Conservation (phyloP, 2,329 filamentous ascomycete species). For the Xylariaceae sp. region DNA sequence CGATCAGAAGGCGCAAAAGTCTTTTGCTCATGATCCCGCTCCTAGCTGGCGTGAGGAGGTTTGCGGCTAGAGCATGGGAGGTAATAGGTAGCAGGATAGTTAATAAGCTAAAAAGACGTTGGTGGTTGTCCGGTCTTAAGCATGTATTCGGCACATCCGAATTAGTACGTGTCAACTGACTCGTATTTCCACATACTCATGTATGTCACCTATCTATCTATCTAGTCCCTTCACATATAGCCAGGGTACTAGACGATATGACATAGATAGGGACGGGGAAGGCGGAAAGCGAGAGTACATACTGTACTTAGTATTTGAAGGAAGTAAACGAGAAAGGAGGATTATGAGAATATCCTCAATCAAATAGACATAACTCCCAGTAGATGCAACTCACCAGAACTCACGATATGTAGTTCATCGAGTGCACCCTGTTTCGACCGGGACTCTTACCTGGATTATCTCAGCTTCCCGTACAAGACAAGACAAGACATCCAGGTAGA, state of each 20-base stretch:
- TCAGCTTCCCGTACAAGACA: conserved; percentile 42
- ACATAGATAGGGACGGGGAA: conserved; percentile 37
- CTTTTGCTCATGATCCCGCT: conserved; percentile 54
- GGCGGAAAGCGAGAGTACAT: conserved; percentile 34
- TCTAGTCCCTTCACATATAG: background rate
- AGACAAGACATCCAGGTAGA: conserved; percentile 31
- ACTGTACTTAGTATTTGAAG: conserved; percentile 38
- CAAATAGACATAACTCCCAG: background rate
- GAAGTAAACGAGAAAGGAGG: conserved; percentile 44
- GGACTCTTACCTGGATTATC: conserved; percentile 50
- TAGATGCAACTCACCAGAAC: background rate
- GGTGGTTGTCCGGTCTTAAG: background rate
- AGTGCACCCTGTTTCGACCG: conserved; percentile 52
- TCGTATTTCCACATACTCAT: too few relatives aligned
- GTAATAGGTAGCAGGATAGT: conserved; percentile 14
- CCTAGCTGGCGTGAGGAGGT: conserved; percentile 53
- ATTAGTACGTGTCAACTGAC: background rate
- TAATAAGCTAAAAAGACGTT: background rate
- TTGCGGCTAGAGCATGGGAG: conserved; percentile 55
- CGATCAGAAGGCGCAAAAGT: conserved; percentile 41
- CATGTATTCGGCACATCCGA: background rate
- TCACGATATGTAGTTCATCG: conserved; percentile 38
- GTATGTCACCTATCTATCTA: too few relatives aligned
- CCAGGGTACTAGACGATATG: conserved; percentile 29
- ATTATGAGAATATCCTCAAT: conserved; percentile 24